Evolutionary conservation across 1,139 yeast species (phyloP).

Genomic region (Pichia sp.): DNA sequence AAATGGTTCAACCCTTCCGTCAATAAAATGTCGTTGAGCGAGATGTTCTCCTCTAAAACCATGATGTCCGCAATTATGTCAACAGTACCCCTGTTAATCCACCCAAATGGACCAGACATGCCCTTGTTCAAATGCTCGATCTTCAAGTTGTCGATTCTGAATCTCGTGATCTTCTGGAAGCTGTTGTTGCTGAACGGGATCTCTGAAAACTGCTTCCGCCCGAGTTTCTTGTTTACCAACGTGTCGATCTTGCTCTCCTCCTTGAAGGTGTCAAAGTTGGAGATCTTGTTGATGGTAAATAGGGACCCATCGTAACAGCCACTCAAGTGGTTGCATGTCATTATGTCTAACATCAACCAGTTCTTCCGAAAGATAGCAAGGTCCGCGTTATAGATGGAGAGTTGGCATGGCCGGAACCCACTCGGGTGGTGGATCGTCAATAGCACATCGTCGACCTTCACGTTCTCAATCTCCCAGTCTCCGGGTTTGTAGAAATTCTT

Average conservation of each 20-base stretch:
- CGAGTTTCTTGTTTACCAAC: conserved; percentile 22
- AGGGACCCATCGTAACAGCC: conserved; percentile 92
- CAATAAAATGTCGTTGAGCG: conserved; percentile 11
- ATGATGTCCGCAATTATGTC: conserved; percentile 89
- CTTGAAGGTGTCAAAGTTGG: conserved; percentile 45
- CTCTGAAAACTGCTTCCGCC: conserved; percentile 19
- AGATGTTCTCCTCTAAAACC: conserved; percentile 60
- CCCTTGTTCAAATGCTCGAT: conserved; percentile 90
- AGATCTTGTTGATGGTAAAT: conserved; percentile 84
- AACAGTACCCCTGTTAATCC: conserved; percentile 89
- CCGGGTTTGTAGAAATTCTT: conserved; percentile 74
- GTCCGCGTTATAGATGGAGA: conserved; percentile 83
- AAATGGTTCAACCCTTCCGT: conserved; percentile 15
- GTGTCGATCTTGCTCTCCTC: conserved; percentile 28
- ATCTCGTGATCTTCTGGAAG: conserved; percentile 68
- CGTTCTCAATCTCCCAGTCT: conserved; percentile 85
- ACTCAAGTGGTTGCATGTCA: conserved; percentile 79
- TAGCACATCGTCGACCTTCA: conserved; percentile 77
- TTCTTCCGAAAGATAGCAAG: conserved; percentile 77
- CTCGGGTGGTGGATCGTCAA: conserved; percentile 79
- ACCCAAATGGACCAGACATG: conserved; percentile 90
- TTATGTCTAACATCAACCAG: conserved; percentile 84
- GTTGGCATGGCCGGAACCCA: conserved; percentile 76
- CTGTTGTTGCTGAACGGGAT: conserved; percentile 26
- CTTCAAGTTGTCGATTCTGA: conserved; percentile 78